A percentile compares a stretch with the other conserved stretches of the same genome.
phyloP scores from a whole-genome alignment of 768 basidiomycete species.

The Ramaria sp. region DNA sequence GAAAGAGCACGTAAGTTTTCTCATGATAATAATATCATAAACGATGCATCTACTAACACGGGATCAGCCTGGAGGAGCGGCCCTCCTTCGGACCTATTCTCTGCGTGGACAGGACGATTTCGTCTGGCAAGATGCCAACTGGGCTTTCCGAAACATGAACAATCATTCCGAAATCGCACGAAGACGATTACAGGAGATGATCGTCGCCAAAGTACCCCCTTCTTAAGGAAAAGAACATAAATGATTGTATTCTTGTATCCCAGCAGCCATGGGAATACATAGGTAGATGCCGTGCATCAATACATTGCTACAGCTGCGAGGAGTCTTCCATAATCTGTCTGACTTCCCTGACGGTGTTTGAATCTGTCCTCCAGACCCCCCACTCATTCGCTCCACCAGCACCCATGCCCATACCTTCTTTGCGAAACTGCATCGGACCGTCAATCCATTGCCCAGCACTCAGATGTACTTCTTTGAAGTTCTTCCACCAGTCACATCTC shows the following conservation, averaged over 20 bases:
- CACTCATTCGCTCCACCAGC: constrained; percentile 44
- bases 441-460: constrained; percentile 61
- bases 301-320: neutral
- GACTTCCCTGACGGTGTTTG: constrained; percentile 31
- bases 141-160: constrained; percentile 64
- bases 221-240: neutral
- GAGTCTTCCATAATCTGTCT: constrained; percentile 4
- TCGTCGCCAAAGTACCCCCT: constrained; percentile 26
- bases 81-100: constrained; percentile 42
- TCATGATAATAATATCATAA: neutral
- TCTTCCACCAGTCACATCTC: constrained; percentile 38
- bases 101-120: constrained; percentile 13
- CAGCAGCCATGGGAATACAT: neutral
- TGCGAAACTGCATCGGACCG: constrained; percentile 40
- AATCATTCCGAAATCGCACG: constrained; percentile 54
- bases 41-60: neutral
- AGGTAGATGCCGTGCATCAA: neutral
- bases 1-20: constrained; percentile 50
- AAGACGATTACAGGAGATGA: constrained; percentile 35
- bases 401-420: constrained; percentile 62
- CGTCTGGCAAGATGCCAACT: constrained; percentile 37
- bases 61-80: constrained; percentile 52
- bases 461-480: constrained; percentile 60
- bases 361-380: constrained; percentile 57
- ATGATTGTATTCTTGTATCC: neutral